Conservation (phyloP, 1,139 yeast species). For the Protomyces pachydermus region DNA sequence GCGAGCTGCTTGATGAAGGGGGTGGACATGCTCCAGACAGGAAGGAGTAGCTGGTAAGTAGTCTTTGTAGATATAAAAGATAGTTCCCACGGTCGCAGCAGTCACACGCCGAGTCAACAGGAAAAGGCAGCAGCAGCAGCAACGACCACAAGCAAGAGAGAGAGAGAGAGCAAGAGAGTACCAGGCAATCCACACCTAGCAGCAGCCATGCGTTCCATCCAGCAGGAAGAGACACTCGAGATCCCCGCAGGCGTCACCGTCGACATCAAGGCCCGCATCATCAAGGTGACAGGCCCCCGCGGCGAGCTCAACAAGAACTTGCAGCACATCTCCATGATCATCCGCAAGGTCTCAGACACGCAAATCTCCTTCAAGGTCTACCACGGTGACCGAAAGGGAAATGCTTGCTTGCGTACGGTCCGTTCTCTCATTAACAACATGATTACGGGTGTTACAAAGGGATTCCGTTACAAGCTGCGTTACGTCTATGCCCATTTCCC, state of each 20-base stretch:
- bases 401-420: constrained; percentile 98
- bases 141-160: neutral
- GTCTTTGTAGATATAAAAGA: neutral
- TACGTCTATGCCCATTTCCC: constrained; percentile 99
- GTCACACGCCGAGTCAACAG: neutral
- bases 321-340: constrained; percentile 92
- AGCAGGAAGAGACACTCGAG: constrained; percentile 68
- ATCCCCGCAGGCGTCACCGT: constrained; percentile 95
- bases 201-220: constrained; percentile 26
- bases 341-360: constrained; percentile 64
- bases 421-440: constrained; percentile 90
- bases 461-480: constrained; percentile 99
- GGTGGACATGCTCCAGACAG: constrained; percentile 3
- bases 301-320: constrained; percentile 89
- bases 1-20: constrained; percentile 76
- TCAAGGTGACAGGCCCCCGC: constrained; percentile 97
- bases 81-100: neutral
- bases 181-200: neutral
- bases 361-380: constrained; percentile 86
- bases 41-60: neutral
- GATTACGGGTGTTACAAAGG: constrained; percentile 91
- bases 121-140: neutral
- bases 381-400: constrained; percentile 99
- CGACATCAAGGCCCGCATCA: constrained; percentile 82
- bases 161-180: neutral